These are phyloP conservation scores for Sphaerostilbella broomeana DNA, from an alignment of 2,329 filamentous ascomycete species.

Conservation along the genomic window DNA sequence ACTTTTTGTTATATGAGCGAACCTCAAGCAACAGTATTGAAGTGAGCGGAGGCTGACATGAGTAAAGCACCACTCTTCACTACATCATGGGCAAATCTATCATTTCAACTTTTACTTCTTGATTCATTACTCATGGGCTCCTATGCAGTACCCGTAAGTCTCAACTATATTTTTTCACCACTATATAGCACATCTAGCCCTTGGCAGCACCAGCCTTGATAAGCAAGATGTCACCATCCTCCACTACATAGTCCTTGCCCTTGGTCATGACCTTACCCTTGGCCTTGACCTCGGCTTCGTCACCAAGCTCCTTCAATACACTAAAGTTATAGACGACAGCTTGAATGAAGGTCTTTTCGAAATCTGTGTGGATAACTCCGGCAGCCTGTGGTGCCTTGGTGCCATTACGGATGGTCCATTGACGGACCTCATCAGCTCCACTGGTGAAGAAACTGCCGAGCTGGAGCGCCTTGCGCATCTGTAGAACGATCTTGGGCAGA, in stretches of 20 bases:
- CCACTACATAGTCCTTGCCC: conserved; percentile 91
- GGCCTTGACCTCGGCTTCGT: conserved; percentile 81
- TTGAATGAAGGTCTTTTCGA: conserved; percentile 99
- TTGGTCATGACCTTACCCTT: conserved; percentile 98
- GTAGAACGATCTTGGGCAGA: conserved; percentile 82
- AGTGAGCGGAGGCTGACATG: too few species aligned
- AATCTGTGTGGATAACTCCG: conserved; percentile 96
- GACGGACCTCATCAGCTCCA: conserved; percentile 89
- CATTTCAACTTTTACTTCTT: conserved; percentile 10
- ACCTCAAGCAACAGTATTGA: too few species aligned
- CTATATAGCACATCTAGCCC: conserved; percentile 38
- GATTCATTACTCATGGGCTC: conserved; percentile 9
- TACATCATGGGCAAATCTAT: background rate
- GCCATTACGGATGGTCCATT: conserved; percentile 95
- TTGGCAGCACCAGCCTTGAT: conserved; percentile 88
- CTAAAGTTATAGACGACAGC: conserved; percentile 87
- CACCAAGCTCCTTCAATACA: conserved; percentile 75
- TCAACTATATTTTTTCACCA: background rate
- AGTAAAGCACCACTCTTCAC: too few species aligned
- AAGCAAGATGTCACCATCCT: conserved; percentile 75
- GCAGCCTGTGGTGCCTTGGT: conserved; percentile 97
- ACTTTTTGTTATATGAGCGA: too few species aligned
- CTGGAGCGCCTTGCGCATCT: conserved; percentile 89
- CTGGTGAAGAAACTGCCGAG: conserved; percentile 96
- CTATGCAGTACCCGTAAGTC: background rate